Conservation (phyloP, 306 rosid species). For the Cucurbita ficifolia region DNA sequence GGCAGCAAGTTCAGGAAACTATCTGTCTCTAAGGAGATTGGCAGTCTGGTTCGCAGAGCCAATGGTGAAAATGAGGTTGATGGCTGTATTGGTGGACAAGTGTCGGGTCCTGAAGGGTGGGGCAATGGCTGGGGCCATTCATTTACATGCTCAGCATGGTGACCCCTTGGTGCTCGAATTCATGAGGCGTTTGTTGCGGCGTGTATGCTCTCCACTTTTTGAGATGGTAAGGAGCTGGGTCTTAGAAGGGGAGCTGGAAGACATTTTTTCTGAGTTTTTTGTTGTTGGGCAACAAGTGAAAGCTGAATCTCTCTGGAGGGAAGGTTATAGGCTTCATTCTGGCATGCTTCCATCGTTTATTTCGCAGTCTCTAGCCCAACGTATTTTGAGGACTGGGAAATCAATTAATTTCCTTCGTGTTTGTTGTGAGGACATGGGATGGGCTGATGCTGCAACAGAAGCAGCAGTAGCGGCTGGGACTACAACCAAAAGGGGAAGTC, state of each 20-base stretch:
- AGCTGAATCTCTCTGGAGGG: slow-evolving; percentile 96
- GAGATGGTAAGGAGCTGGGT: slow-evolving; percentile 96
- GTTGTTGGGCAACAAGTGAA: slow-evolving; percentile 84
- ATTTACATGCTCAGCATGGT: slow-evolving; percentile 87
- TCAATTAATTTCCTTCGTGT: slow-evolving; percentile 90
- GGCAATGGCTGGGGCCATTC: slow-evolving; percentile 84
- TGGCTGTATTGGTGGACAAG: slow-evolving; percentile 90
- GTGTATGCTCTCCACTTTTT: slow-evolving; percentile 83
- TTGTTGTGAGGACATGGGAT: slow-evolving; percentile 88
- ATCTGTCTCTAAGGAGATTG: slow-evolving; percentile 73
- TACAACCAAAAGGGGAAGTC: slow-evolving; percentile 57
- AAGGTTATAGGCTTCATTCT: slow-evolving; percentile 72
- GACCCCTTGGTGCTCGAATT: slow-evolving; percentile 86
- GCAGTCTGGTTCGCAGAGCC: slow-evolving; percentile 94
- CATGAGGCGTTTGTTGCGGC: slow-evolving; percentile 55
- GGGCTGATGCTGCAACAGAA: slow-evolving; percentile 77
- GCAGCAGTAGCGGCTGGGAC: slow-evolving; percentile 71
- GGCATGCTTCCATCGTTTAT: slow-evolving; percentile 94
- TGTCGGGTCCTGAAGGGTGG: slow-evolving; percentile 81
- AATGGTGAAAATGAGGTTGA: slow-evolving; percentile 75
- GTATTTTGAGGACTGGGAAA: slow-evolving; percentile 88
- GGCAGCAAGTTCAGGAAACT: slow-evolving; percentile 41
- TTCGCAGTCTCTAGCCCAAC: slow-evolving; percentile 79
- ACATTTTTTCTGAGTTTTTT: slow-evolving; percentile 74
- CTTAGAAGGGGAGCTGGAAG: slow-evolving; percentile 89